These are phyloP conservation scores for Nicotiana tabacum DNA, from an alignment of 257 asterid species.

Conservation along the genomic window DNA sequence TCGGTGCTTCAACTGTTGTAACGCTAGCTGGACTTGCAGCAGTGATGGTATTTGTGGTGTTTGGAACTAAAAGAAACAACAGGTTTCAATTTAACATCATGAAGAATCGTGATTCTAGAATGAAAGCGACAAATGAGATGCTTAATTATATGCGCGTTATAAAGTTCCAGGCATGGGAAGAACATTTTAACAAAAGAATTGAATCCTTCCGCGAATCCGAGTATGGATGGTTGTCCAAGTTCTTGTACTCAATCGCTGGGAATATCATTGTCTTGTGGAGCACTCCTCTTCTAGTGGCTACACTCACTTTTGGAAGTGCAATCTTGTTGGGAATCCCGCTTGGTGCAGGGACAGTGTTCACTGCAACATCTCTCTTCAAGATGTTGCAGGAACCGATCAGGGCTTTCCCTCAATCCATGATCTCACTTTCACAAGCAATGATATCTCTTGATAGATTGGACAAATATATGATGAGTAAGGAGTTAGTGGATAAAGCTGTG, in stretches of 20 bases:
- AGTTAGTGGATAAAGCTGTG: conserved; percentile 53
- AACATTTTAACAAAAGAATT: conserved; percentile 72
- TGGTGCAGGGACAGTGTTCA: conserved; percentile 71
- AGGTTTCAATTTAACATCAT: conserved; percentile 60
- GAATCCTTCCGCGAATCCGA: conserved; percentile 62
- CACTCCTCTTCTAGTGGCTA: conserved; percentile 61
- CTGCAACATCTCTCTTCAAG: conserved; percentile 67
- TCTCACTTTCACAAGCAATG: conserved; percentile 83
- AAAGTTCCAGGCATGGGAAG: conserved; percentile 98
- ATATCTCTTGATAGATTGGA: conserved; percentile 83
- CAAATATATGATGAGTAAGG: conserved; percentile 71
- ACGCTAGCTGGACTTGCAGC: conserved; percentile 43
- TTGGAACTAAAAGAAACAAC: conserved; percentile 56
- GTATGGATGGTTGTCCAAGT: conserved; percentile 64
- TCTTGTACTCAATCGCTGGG: conserved; percentile 55
- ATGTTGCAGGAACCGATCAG: conserved; percentile 86
- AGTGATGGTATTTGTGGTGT: conserved; percentile 45
- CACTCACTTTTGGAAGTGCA: conserved; percentile 70
- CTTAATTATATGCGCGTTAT: conserved; percentile 86
- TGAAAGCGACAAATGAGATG: conserved; percentile 94
- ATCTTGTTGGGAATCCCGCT: conserved; percentile 60
- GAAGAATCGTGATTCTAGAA: conserved; percentile 76
- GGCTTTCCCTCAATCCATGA: conserved; percentile 90
- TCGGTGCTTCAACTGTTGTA: conserved; percentile 54
- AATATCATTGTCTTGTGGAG: conserved; percentile 77